Percentiles rank a stretch among this genome's conserved stretches.
phyloP scores from a whole-genome alignment of 345 rosid genomes.

The Boechera retrofracta region DNA sequence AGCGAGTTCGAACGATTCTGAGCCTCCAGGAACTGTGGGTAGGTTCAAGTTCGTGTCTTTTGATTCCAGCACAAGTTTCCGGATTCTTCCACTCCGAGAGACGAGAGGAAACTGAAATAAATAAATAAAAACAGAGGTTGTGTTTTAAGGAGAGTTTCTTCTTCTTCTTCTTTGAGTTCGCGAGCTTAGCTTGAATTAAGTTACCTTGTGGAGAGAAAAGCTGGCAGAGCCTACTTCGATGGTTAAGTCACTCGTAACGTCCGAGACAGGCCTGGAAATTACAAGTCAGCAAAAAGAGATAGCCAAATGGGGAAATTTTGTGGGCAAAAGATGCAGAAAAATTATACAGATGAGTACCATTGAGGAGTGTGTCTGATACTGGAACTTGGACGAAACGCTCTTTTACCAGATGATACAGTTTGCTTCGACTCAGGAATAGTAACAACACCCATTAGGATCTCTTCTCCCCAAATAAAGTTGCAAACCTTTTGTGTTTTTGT shows the following conservation, averaged over 20 bases:
- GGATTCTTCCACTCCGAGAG: constrained; percentile 84
- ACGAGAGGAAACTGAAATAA: constrained; percentile 79
- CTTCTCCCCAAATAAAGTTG: constrained; percentile 29
- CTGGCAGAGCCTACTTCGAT: constrained; percentile 80
- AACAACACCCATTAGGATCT: constrained; percentile 62
- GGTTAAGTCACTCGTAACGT: constrained; percentile 86
- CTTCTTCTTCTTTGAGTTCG: background rate
- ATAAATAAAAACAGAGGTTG: background rate
- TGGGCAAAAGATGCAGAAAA: no score
- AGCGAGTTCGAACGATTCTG: constrained; percentile 89
- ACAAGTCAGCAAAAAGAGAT: background rate
- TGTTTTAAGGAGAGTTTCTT: background rate
- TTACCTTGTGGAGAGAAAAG: constrained; percentile 94
- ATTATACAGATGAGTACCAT: constrained; percentile 54
- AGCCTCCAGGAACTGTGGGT: constrained; percentile 76
- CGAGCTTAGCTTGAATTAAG: background rate
- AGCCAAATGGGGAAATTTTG: background rate
- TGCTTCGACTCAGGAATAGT: constrained; percentile 67
- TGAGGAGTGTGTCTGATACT: constrained; percentile 92
- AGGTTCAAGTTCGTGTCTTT: constrained; percentile 75
- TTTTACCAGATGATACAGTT: constrained; percentile 75
- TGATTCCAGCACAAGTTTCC: constrained; percentile 68
- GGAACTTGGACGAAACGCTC: constrained; percentile 86
- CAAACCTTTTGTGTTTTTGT: constrained; percentile 2
- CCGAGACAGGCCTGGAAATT: constrained; percentile 90